These are phyloP conservation scores for Claviceps arundinis DNA, from an alignment of 2,329 filamentous ascomycete genomes.

Conservation along the genomic window DNA sequence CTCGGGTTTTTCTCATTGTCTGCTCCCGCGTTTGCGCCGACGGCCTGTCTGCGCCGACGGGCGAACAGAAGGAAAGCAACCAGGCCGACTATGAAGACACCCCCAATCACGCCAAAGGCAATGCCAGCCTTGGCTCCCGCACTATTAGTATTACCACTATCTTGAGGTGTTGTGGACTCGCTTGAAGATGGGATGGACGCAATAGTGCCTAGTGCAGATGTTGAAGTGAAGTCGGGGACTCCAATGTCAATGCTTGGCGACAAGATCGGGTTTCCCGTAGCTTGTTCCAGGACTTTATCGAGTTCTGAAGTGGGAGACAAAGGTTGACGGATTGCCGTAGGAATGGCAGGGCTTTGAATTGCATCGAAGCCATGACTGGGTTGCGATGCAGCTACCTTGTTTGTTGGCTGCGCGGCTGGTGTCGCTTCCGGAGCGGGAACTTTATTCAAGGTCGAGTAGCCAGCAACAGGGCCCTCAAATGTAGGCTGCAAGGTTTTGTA, in stretches of 20 bases:
- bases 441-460: slow-evolving; percentile 24
- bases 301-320: slow-evolving; percentile 11
- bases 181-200: slow-evolving; percentile 11
- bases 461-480: slow-evolving; percentile 28
- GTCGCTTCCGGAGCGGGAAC: slow-evolving; percentile 7
- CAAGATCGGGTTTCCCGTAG: slow-evolving; percentile 12
- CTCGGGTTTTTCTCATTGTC: slow-evolving; percentile 53
- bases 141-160: slow-evolving; percentile 11
- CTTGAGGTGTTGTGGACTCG: slow-evolving; percentile 2
- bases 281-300: slow-evolving; percentile 18
- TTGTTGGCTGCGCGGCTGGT: background rate
- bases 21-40: slow-evolving; percentile 28
- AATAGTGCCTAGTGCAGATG: slow-evolving; percentile 10
- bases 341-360: slow-evolving; percentile 8
- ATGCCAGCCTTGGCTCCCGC: slow-evolving; percentile 60
- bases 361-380: slow-evolving; percentile 5
- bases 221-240: slow-evolving; percentile 5
- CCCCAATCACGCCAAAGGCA: slow-evolving; percentile 65
- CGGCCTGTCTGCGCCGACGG: slow-evolving; percentile 53
- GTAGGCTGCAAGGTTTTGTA: slow-evolving; percentile 28
- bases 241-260: slow-evolving; percentile 6
- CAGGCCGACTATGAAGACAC: slow-evolving; percentile 52
- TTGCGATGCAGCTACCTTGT: background rate
- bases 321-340: slow-evolving; percentile 16
- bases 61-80: slow-evolving; percentile 60